Conservation (phyloP, 2,329 filamentous ascomycete genomes). For the Aquanectria penicillioides region DNA sequence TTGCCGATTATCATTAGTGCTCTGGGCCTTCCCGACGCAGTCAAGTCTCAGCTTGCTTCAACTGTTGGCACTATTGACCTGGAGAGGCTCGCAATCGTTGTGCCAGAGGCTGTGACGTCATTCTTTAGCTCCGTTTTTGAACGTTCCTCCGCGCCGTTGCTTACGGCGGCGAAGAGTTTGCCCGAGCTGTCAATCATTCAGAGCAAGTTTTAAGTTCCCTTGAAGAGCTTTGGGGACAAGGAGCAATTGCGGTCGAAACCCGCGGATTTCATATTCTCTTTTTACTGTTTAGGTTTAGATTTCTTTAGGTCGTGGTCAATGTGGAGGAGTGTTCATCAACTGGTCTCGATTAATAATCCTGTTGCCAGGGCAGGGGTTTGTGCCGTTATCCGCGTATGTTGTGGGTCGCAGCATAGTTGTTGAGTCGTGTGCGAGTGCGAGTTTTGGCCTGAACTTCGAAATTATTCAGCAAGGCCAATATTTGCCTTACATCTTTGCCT, state of each 20-base stretch:
- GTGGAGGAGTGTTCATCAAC: too few relatives aligned
- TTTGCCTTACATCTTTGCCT: conserved; percentile 11
- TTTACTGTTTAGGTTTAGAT: too few relatives aligned
- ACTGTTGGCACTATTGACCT: conserved; percentile 25
- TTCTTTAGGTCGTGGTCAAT: too few relatives aligned
- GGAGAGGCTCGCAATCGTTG: conserved; percentile 25
- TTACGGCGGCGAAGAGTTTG: conserved; percentile 8
- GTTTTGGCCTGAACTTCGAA: neutral
- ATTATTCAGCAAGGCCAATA: conserved; percentile 8
- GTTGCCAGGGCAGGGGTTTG: neutral
- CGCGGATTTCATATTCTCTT: too few relatives aligned
- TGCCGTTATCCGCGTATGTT: neutral
- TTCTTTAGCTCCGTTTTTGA: conserved; percentile 37
- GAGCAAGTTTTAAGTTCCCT: conserved; percentile 26
- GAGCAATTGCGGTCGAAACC: too few relatives aligned
- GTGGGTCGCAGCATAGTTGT: too few relatives aligned
- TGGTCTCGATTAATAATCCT: neutral
- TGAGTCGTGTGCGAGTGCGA: neutral
- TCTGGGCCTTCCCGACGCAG: conserved; percentile 31
- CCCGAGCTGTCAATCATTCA: conserved; percentile 31
- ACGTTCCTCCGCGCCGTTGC: conserved; percentile 15
- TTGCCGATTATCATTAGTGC: conserved; percentile 40
- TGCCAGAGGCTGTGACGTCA: conserved; percentile 32
- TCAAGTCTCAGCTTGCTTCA: neutral
- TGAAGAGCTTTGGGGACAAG: too few relatives aligned